These are phyloP conservation scores for Cetraspora pellucida DNA, from an alignment of 192 early-diverging fungal genomes.

Conservation along the genomic window DNA sequence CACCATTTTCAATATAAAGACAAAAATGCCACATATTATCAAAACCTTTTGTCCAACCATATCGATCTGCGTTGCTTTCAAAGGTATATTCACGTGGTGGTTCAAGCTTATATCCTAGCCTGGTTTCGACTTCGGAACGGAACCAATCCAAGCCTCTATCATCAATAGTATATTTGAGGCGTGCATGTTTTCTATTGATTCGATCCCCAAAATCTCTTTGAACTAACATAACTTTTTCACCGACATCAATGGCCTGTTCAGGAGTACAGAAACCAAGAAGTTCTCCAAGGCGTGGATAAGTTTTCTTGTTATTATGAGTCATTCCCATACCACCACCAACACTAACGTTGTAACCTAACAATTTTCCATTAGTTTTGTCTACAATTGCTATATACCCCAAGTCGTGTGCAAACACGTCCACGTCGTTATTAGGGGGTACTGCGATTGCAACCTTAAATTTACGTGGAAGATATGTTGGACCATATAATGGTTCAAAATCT, in stretches of 20 bases:
- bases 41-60: constrained; percentile 83
- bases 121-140: constrained; percentile 78
- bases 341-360: constrained; percentile 91
- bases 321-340: constrained; percentile 98
- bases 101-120: constrained; percentile 75
- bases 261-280: constrained; percentile 79
- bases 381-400: constrained; percentile 91
- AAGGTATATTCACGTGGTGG: constrained; percentile 76
- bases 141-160: constrained; percentile 93
- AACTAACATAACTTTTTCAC: constrained; percentile 87
- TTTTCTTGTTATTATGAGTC: constrained; percentile 98
- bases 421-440: constrained; percentile 95
- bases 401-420: constrained; percentile 95
- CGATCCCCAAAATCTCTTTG: constrained; percentile 96
- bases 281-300: constrained; percentile 85
- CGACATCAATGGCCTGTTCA: constrained; percentile 78
- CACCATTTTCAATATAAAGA: constrained; percentile 91
- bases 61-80: constrained; percentile 88
- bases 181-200: constrained; percentile 97
- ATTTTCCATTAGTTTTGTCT: constrained; percentile 62
- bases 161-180: constrained; percentile 98
- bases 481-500: constrained; percentile 92
- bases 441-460: constrained; percentile 97
- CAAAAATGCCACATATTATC: constrained; percentile 79
- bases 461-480: constrained; percentile 88